Conservation (phyloP, 164 flowering plant species). For the Nymphaea thermarum region DNA sequence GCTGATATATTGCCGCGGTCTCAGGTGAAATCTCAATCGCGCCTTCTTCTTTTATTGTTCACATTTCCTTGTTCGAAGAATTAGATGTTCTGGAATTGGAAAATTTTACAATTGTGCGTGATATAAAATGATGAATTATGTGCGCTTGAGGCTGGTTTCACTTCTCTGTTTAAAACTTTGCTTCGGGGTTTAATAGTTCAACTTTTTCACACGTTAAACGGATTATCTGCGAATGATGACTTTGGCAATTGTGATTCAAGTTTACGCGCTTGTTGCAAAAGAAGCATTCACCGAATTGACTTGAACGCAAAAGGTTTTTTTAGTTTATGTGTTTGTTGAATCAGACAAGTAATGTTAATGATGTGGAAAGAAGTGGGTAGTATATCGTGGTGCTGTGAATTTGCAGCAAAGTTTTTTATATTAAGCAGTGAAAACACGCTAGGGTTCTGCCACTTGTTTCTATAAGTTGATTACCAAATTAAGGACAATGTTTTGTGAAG, state of each 20-base stretch:
- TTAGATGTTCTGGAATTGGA: not conserved
- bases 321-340: not conserved
- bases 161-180: not conserved
- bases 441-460: not conserved
- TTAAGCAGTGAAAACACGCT: not conserved
- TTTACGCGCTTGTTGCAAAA: not conserved
- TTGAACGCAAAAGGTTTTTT: not conserved
- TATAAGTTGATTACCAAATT: no score
- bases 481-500: not conserved
- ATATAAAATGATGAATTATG: not conserved
- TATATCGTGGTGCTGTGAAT: no score
- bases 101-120: not conserved
- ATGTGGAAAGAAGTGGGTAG: not conserved
- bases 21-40: conserved; percentile 26
- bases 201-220: no score
- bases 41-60: not conserved
- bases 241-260: no score
- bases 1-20: conserved; percentile 66
- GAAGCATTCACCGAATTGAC: not conserved
- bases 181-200: no score
- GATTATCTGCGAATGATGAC: no score
- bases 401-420: no score
- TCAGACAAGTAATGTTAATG: not conserved
- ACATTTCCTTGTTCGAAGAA: not conserved
- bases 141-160: not conserved